Base-by-base conservation (phyloP, 2,329 filamentous ascomycete genomes). In the Fusarium proliferatum region DNA sequence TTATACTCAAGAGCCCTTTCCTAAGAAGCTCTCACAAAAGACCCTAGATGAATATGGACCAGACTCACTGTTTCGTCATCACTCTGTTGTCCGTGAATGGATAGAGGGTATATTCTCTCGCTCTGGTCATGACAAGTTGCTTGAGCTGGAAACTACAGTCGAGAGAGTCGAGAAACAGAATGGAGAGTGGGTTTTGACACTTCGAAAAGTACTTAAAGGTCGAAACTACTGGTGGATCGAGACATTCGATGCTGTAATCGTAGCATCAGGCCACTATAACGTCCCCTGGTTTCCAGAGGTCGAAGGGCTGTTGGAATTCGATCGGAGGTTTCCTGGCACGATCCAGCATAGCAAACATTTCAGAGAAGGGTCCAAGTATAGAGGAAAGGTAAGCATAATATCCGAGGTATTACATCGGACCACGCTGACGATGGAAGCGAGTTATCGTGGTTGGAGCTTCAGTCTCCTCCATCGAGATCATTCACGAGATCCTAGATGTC, bases 221-320 rank as follows among this genome's bases (percentile, higher is more conserved):
- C 48, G 67, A 4, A 73, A 73, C 12, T 72, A 73, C 30, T 74
- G 71, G 67, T 72, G 71, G 71, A 30, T 39, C 6, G 71, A 74
- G 30, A 60, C 30, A 0, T 75, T 75, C 23, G 73, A 76, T 9
- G 61, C 70, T 8, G 17, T 74, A 3, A 67, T 75, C 9, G 73
- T 69, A 8, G 70, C 67, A 16, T 66, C 64, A 2, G 70, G 67
- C 0, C 67, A 75, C 15, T 76, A 74, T 2, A 76, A 74, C 9
- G 33, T 75, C 2, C 67, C 73, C 1, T 75, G 70, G 57, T 68
- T 74, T 28, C 64, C 73, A 12, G 43, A 64, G 13, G 45, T 72
- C 10, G 26, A 58, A 6, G 64, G 73, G 1, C 48, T 74, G 6
- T 1, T 73, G 3, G 61, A 74, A 3, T 69, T 69, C 7, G 43